Evolutionary conservation across 257 asterid genomes (phyloP).

Genomic region (Catharanthus roseus): DNA sequence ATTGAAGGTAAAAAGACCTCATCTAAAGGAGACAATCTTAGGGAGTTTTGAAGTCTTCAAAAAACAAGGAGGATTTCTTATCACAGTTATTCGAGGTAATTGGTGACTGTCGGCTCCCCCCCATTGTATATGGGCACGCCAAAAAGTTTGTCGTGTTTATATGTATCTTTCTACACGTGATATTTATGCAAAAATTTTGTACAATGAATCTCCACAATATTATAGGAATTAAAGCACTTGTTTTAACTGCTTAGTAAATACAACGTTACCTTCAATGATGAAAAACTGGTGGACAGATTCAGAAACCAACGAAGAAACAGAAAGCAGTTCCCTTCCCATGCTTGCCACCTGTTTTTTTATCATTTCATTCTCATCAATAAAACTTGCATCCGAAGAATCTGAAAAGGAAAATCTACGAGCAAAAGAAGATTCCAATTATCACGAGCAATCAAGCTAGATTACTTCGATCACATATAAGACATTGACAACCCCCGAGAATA

Average conservation of each 20-base stretch:
- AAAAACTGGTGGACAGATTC: constrained; percentile 42
- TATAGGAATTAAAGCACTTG: background rate
- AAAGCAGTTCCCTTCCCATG: constrained; percentile 50
- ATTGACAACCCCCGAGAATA: background rate
- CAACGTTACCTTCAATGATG: constrained; percentile 59
- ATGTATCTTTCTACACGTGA: too few species aligned
- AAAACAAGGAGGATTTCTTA: too few species aligned
- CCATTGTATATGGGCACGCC: too few species aligned
- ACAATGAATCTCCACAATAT: too few species aligned
- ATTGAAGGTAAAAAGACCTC: too few species aligned
- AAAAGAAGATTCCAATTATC: background rate
- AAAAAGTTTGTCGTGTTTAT: too few species aligned
- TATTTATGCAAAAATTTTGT: too few species aligned
- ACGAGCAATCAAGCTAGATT: constrained; percentile 2
- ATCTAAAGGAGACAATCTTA: too few species aligned
- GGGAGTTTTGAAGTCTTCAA: too few species aligned
- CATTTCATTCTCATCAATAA: constrained; percentile 19
- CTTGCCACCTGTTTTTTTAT: constrained; percentile 82
- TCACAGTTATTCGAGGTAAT: too few species aligned
- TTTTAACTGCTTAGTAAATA: constrained; percentile 11
- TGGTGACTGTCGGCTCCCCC: too few species aligned
- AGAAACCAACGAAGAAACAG: constrained; percentile 38
- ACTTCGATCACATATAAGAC: background rate
- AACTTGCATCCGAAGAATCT: background rate
- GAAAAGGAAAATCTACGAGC: background rate